Base-by-base conservation (phyloP, 331 rosid species). In the Stylosanthes scabra region DNA sequence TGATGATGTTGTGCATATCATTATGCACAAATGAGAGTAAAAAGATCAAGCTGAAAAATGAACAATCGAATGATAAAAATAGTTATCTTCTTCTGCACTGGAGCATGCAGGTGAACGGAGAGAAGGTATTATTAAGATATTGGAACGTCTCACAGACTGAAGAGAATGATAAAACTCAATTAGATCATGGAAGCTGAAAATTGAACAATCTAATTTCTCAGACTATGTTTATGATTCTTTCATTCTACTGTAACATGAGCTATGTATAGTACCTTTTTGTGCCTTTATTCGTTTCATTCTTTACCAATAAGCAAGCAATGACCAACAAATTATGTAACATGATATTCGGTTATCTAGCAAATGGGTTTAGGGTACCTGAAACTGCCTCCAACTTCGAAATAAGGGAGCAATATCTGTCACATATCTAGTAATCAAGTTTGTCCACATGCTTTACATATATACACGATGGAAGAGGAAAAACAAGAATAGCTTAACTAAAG, bases 71-170 rank as follows among this genome's bases (percentile, higher is more conserved):
- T n/a, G n/a, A n/a, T n/a, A n/a, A n/a, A n/a, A n/a, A n/a, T n/a
- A n/a, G n/a, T n/a, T n/a, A n/a, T n/a, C n/a, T n/a, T n/a, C n/a
- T n/a, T n/a, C 2, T 11, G 63, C 39, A 37, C 49, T 58, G 62
- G 54, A 66, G 55, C 13, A 47, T 15, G 57, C 74, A 16, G 61
- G 61, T n/a, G n/a, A n/a, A n/a, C 47, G 56, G 66, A 57, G 44
- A 56, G n/a, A n/a, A n/a, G 11, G 56, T 57, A 10, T 5, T 20
- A 60, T 39, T 41, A 31, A 28, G 51, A 11, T 57, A 70, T 59
- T 34, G 11, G 66, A 34, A 70, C 51, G 27, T 60, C 34, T 59
- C 27, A 63, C 12, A 51, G 56, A 25, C 27, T 20, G 3, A 25
- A 37, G 28, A 4, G 70, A 68, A 9, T 11, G 20, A 61, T 31